Evolutionary conservation across 192 early-diverging fungal species (phyloP), one percentile per base, ranked within the genome.

Genomic region (Chytriomyces sp.): DNA sequence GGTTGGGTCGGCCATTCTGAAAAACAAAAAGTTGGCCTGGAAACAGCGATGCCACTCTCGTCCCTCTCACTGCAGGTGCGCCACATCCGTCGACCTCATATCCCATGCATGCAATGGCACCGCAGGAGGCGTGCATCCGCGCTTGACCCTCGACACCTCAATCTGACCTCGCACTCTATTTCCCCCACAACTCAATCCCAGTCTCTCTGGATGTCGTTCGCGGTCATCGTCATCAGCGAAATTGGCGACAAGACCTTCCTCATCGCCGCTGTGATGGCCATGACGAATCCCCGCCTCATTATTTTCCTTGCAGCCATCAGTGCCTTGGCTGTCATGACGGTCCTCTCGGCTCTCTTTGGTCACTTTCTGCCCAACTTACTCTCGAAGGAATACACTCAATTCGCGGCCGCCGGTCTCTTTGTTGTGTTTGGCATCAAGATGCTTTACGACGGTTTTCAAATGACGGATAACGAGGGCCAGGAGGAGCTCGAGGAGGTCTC

Each of bases 241-340:
- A 95, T 99, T 72, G 97, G 97, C 61, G 97, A 99, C 89, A 99
- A 99, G 80, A 99, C 97, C 19, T 99, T 99, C 74, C 86, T 99
- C 63, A 98, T 99, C 64, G 94, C 95, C 8, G 96, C 95, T 4
- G 94, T 99, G 69, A 91, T 99, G 89, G 96, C 98, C 44, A 99
- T 99, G 96, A 92, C 89, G 76, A 91, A 98, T 78, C 89, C 96
- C 40, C 93, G 96, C 31, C 63, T 90, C 41, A 83, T 96, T 54
- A 91, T 99, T 31, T 98, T 99, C 80, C 78, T 91, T 10, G 93
- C 93, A 0, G 93, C 96, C 3, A 89, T 95, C 70, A 82, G 88
- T 6, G 93, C 98, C 1, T 85, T 99, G 14, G 85, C 85, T 49
- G 65, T 98, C 52, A 99, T 99, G 98, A 95, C 98, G 2, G 85